phyloP scores from a whole-genome alignment of 2,329 filamentous ascomycete genomes.

The Colletotrichum sp. region DNA sequence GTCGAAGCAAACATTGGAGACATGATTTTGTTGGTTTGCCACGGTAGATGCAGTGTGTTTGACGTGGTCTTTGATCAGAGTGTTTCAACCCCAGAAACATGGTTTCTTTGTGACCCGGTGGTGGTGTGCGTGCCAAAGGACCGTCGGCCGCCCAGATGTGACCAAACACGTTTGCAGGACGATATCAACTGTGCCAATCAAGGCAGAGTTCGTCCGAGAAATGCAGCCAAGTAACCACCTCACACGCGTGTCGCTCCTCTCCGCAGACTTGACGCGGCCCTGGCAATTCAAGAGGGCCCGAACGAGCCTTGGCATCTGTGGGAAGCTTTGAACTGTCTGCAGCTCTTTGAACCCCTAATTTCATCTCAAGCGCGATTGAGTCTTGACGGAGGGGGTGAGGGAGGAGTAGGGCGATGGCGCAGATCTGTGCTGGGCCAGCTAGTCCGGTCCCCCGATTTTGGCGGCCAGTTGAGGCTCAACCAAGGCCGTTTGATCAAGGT shows the following conservation, averaged over 20 bases:
- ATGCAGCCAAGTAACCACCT: neutral
- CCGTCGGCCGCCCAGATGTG: neutral
- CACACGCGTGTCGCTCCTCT: neutral
- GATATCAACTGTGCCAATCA: neutral
- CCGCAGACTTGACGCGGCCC: neutral
- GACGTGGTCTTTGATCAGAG: neutral
- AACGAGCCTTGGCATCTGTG: neutral
- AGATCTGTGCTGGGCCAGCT: neutral
- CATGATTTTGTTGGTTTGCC: neutral
- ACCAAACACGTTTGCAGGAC: neutral
- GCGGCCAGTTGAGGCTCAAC: neutral
- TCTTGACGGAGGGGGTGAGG: neutral
- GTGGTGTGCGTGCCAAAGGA: neutral
- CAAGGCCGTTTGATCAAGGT: neutral
- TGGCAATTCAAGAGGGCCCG: neutral
- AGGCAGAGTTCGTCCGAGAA: neutral
- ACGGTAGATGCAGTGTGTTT: neutral
- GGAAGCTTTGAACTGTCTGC: neutral
- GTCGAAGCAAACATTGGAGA: neutral
- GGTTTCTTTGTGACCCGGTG: neutral
- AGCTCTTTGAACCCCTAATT: constrained; percentile 3
- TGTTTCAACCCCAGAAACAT: neutral
- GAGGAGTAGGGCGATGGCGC: neutral
- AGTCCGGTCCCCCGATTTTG: neutral
- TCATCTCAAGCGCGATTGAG: neutral